Evolutionary conservation across 2,329 filamentous ascomycete species (phyloP), one percentile per base, ranked within the genome.

Genomic region (Scytalidium sp.): DNA sequence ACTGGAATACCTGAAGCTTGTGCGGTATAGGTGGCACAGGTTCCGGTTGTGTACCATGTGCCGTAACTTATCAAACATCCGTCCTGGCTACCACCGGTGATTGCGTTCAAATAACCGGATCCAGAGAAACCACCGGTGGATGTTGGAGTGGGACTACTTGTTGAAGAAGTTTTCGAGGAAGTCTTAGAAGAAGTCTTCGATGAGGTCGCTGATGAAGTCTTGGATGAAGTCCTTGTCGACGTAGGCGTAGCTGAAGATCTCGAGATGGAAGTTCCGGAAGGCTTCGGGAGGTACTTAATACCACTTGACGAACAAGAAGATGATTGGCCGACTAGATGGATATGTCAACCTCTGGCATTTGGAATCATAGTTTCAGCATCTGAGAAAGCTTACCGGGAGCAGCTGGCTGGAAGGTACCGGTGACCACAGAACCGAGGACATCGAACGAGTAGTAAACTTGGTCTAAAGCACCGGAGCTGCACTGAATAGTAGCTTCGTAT

Each of bases 61-160:
- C 86, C 86, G 9, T 68, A 73, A 49, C 77, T 77, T 61, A 88
- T 89, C 51, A 89, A 75, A 57, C 84, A 89, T n/a, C 86, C 85
- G 7, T 72, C 74, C 45, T 70, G 62, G n/a, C 61, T 62, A 3
- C 78, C 75, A 17, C 69, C 64, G 3, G 73, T 70, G 21, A 74
- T 60, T 3, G 85, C 82, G 47, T 83, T 77, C 40, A 88, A 64
- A 56, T 76, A 79, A 1, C 85, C 85, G 23, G 70, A 75, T 1
- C 84, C 84, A 17, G 71, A 65, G 47, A 71, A 69, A 22, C 55
- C 43, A 17, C 59, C 65, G 1, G 65, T 67, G 7, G 32, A n/a
- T n/a, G 67, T 60, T 3, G 66, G 68, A 10, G 63, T 60, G 19
- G 64, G 59, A 5, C 32, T 13, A 13, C 25, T n/a, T 29, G 64